Conservation (phyloP, 1,139 yeast species). For the Trichomonascaceae sp. region DNA sequence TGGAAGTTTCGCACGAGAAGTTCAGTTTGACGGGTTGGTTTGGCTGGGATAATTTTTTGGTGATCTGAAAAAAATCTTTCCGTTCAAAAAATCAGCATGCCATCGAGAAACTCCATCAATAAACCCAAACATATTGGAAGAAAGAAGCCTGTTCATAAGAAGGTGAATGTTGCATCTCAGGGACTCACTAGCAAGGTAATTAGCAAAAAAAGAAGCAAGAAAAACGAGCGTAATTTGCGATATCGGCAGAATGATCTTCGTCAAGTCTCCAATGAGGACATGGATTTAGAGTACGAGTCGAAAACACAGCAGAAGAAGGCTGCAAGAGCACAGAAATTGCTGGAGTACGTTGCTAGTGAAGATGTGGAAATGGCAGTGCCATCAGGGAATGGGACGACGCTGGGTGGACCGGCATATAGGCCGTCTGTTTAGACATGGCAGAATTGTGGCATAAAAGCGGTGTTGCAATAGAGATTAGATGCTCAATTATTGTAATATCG, state of each 20-base stretch:
- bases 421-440: not conserved
- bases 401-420: conserved; percentile 53
- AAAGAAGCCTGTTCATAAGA: conserved; percentile 20
- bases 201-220: conserved; percentile 76
- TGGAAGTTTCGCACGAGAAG: no score
- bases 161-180: conserved; percentile 30
- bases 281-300: conserved; percentile 45
- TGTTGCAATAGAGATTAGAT: not conserved
- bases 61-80: not conserved
- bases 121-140: conserved; percentile 62
- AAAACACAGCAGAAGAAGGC: conserved; percentile 29
- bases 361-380: conserved; percentile 50
- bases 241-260: conserved; percentile 39
- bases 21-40: not conserved
- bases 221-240: conserved; percentile 72
- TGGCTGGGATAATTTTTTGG: not conserved
- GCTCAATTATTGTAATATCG: no score
- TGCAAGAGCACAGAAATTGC: conserved; percentile 24
- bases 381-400: conserved; percentile 71
- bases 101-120: conserved; percentile 72
- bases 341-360: conserved; percentile 48
- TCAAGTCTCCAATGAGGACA: conserved; percentile 38
- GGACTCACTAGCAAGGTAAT: conserved; percentile 41
- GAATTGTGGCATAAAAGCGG: no score
- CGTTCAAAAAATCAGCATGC: conserved; percentile 42